Evolutionary conservation across 306 rosid genomes (phyloP).

Genomic region (Astragalus membranaceus): DNA sequence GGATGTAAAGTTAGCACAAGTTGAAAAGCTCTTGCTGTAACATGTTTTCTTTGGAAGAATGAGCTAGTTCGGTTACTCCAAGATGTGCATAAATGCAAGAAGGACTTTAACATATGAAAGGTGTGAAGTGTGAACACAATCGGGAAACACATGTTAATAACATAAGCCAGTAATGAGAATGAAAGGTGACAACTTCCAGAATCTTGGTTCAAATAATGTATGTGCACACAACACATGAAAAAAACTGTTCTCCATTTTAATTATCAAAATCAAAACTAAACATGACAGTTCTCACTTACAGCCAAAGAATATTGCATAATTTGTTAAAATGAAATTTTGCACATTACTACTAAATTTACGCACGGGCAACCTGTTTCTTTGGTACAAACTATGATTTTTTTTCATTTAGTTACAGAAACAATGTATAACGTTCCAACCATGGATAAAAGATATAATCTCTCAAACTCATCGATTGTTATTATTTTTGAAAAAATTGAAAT

Average conservation of each 20-base stretch:
- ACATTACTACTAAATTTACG: conserved; percentile 29
- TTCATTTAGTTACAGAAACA: conserved; percentile 38
- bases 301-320: conserved; percentile 31
- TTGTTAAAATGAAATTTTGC: conserved; percentile 27
- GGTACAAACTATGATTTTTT: conserved; percentile 33
- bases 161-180: neutral
- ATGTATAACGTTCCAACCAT: conserved; percentile 25
- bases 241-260: conserved; percentile 2
- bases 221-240: neutral
- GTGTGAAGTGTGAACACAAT: neutral
- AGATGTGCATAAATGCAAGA: neutral
- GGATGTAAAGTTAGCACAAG: neutral
- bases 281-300: conserved; percentile 22
- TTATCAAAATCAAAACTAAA: neutral
- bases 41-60: neutral
- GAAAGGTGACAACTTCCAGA: neutral
- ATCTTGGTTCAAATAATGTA: neutral
- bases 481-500: conserved; percentile 80
- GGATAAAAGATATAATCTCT: conserved; percentile 27
- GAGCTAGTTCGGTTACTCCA: neutral
- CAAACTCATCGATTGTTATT: conserved; percentile 46
- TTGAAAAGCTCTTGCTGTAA: neutral
- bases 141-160: neutral
- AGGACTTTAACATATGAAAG: neutral
- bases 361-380: conserved; percentile 42